Conservation (phyloP, 495 filamentous ascomycete species). For the Aspergillus taichungensis region DNA sequence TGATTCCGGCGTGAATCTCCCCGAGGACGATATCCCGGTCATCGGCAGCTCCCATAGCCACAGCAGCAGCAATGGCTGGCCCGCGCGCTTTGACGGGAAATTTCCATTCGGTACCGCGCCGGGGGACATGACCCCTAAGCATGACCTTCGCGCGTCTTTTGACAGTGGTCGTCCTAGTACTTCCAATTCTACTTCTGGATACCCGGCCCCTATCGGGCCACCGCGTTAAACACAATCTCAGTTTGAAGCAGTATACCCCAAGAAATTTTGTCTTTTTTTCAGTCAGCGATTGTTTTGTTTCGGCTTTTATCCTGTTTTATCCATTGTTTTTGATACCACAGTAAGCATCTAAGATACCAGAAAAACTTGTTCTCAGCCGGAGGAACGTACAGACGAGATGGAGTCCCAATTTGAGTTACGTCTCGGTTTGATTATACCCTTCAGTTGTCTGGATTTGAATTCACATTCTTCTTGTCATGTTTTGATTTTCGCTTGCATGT, state of each 20-base stretch:
- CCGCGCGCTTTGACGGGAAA: conserved; percentile 51
- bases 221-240: conserved; percentile 62
- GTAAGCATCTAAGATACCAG: conserved; percentile 20
- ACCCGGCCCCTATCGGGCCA: conserved; percentile 82
- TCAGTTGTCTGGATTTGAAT: too few relatives aligned
- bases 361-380: too few relatives aligned
- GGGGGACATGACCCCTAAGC: conserved; percentile 74
- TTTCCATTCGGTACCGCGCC: conserved; percentile 60
- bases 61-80: conserved; percentile 57
- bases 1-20: conserved; percentile 86
- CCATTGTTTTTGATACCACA: conserved; percentile 36
- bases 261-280: conserved; percentile 39
- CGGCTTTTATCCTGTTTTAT: conserved; percentile 15
- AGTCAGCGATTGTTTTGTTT: conserved; percentile 19
- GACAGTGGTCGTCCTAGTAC: conserved; percentile 88
- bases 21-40: conserved; percentile 68
- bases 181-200: conserved; percentile 92
- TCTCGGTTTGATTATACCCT: too few relatives aligned
- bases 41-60: conserved; percentile 50
- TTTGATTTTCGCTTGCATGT: not conserved
- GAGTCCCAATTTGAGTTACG: not conserved
- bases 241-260: conserved; percentile 54
- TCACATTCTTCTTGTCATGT: not conserved
- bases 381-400: not conserved
- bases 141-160: conserved; percentile 70